Percentiles rank a stretch among this genome's conserved stretches.
These are phyloP conservation scores for Chlorella sp. DNA, from an alignment of 139 green algal species.

Conservation along the genomic window DNA sequence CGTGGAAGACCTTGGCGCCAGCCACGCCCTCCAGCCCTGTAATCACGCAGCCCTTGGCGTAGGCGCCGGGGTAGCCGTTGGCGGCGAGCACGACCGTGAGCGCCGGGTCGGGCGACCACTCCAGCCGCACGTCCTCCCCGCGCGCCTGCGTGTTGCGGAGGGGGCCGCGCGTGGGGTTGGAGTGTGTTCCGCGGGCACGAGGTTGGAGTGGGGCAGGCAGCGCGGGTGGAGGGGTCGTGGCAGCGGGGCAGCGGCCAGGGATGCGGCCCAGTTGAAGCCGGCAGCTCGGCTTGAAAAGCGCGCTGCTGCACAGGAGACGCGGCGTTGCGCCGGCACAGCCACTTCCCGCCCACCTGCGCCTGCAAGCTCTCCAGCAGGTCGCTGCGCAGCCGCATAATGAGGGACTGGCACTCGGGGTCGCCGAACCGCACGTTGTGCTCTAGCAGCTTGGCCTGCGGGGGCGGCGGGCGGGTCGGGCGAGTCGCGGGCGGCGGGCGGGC, in stretches of 20 bases:
- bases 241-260: too few relatives aligned
- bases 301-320: constrained; percentile 9
- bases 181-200: constrained; percentile 1
- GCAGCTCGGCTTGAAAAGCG: too few relatives aligned
- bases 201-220: neutral
- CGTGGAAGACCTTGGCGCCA: constrained; percentile 89
- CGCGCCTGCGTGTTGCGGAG: neutral
- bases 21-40: constrained; percentile 55
- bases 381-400: constrained; percentile 88
- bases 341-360: constrained; percentile 42
- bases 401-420: constrained; percentile 96
- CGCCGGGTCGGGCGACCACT: constrained; percentile 63
- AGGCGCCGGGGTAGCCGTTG: constrained; percentile 93
- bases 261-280: too few relatives aligned
- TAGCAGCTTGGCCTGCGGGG: constrained; percentile 81
- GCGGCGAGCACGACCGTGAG: constrained; percentile 91
- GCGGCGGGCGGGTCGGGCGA: neutral
- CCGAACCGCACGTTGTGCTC: constrained; percentile 99
- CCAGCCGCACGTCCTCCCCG: constrained; percentile 46
- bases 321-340: constrained; percentile 1
- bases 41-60: constrained; percentile 87
- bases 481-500: neutral
- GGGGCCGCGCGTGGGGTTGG: neutral
- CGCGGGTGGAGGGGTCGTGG: too few relatives aligned
- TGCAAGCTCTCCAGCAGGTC: constrained; percentile 87